A percentile compares a stretch with the other conserved stretches of the same genome.
phyloP scores from a whole-genome alignment of 805 yeast species.

The Yamadazyma akitaensis region DNA sequence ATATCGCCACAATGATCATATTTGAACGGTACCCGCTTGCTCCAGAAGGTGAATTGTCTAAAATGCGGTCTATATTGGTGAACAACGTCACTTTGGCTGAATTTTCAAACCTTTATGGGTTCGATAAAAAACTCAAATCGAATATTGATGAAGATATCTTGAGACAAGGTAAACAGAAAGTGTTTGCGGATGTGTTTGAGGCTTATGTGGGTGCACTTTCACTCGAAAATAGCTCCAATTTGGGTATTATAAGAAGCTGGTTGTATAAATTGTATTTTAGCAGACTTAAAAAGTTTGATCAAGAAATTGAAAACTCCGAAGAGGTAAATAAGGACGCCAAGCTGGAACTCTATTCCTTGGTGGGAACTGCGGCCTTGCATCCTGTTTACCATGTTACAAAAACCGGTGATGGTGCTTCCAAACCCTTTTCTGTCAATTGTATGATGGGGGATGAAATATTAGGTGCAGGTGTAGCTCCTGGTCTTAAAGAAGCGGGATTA shows the following conservation, averaged over 20 bases:
- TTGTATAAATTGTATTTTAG: slow-evolving; percentile 49
- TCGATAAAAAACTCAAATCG: slow-evolving; percentile 54
- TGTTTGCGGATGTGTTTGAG: slow-evolving; percentile 87
- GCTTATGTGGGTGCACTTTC: slow-evolving; percentile 88
- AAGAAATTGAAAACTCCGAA: slow-evolving; percentile 29
- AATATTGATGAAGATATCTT: slow-evolving; percentile 46
- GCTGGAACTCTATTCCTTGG: slow-evolving; percentile 67
- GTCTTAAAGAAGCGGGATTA: slow-evolving; percentile 72
- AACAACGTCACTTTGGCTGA: slow-evolving; percentile 68
- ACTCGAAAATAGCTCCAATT: slow-evolving; percentile 51
- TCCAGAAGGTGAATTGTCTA: slow-evolving; percentile 78
- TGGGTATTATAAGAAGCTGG: slow-evolving; percentile 55
- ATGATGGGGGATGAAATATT: slow-evolving; percentile 59
- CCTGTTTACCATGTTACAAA: slow-evolving; percentile 54
- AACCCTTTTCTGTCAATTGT: slow-evolving; percentile 65
- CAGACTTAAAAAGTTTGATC: slow-evolving; percentile 30
- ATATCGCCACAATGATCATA: slow-evolving; percentile 65
- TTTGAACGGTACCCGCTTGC: slow-evolving; percentile 64
- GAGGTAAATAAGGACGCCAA: slow-evolving; percentile 67
- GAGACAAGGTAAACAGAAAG: slow-evolving; percentile 58
- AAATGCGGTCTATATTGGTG: slow-evolving; percentile 65
- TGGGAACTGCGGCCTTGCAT: slow-evolving; percentile 70
- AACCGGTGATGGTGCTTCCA: slow-evolving; percentile 44
- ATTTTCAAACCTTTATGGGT: slow-evolving; percentile 67
- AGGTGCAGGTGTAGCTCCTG: slow-evolving; percentile 71